Evolutionary conservation across 495 filamentous ascomycete genomes (phyloP), one percentile per base, ranked within the genome.

Genomic region (Neurospora sp.): DNA sequence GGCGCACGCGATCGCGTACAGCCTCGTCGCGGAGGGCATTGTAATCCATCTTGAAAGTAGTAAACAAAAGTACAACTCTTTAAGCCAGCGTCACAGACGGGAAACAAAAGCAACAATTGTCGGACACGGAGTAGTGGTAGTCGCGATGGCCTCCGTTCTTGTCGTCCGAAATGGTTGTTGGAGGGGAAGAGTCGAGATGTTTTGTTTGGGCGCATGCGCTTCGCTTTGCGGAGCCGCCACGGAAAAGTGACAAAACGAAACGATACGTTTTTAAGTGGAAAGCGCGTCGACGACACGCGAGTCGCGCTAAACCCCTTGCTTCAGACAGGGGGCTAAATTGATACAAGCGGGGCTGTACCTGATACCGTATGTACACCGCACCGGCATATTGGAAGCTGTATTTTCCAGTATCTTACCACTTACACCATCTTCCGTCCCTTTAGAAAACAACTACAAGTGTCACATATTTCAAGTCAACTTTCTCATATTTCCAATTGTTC

Each of bases 1-100:
- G 88, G 75, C 92, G 91, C 80, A 96, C 87, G 74, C 93, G 91
- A 83, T 96, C 90, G 75, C 89, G 87, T 75, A 91, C 89, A 74
- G 90, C 91, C 83, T 96, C 92, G 86, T 97, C 93, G 78, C 90
- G 89, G 78, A 94, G 89, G 77, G 89, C 88, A 74, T 87, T 80
- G 75, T 84, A 87, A 72, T 94, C 92, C 92, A 97, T 96, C 74
- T 77, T 80, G 78, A 38, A 71, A 39, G 68, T 20, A 31, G 70
- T 44, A 40, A 16, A 44, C 42, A 69, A 27, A 38, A 61, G 70
- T 37, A 46, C 38, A 38, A 41, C 16, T 7, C 69, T 48, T 61
- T 18, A 61, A 61, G 53, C 53, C 40, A 31, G 22, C 71, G 39
- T 41, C 38, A 44, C 27, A 42, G 40, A 40, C 22, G 70, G 61